Evolutionary conservation across 352 stramenopile genomes (phyloP), one percentile per base, ranked within the genome.

Genomic region (Pythium chondricola): DNA sequence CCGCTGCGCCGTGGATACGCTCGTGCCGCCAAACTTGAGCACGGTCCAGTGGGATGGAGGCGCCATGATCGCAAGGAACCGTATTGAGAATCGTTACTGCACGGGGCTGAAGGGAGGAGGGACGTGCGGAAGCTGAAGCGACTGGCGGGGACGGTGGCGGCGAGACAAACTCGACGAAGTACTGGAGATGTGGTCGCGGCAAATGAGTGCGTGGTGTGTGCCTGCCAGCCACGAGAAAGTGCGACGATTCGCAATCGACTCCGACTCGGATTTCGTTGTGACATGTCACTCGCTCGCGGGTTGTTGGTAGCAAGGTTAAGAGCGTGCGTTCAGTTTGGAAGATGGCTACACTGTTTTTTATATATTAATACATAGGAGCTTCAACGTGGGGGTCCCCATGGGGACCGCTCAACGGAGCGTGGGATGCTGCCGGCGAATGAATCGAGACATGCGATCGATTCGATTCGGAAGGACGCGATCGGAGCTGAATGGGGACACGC

Each of bases 21-120:
- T 93, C 31, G 85, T 95, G 63, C 85, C 85, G 42, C 85, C 85
- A 42, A 95, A 95, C 63, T 95, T 95, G 61, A 92, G 80, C 58
- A 95, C 85, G 31, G 93, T 70, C 85, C 85, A 95, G 44, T 59
- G 37, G 29, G 29, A 33, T n/a, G n/a, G n/a, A n/a, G n/a, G n/a
- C 51, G 43, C 29, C 43, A 49, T 49, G 38, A 17, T 39, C n/a
- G n/a, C n/a, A n/a, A n/a, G n/a, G n/a, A n/a, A n/a, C n/a, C n/a
- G n/a, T n/a, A n/a, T n/a, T n/a, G n/a, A n/a, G n/a, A n/a, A n/a
- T n/a, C n/a, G n/a, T n/a, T n/a, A n/a, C n/a, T n/a, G n/a, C n/a
- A n/a, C n/a, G n/a, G n/a, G n/a, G n/a, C n/a, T n/a, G n/a, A n/a
- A n/a, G n/a, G n/a, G n/a, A n/a, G n/a, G n/a, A n/a, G n/a, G n/a